Conservation (phyloP, 345 rosid genomes). For the Excoecaria cochinchinensis region DNA sequence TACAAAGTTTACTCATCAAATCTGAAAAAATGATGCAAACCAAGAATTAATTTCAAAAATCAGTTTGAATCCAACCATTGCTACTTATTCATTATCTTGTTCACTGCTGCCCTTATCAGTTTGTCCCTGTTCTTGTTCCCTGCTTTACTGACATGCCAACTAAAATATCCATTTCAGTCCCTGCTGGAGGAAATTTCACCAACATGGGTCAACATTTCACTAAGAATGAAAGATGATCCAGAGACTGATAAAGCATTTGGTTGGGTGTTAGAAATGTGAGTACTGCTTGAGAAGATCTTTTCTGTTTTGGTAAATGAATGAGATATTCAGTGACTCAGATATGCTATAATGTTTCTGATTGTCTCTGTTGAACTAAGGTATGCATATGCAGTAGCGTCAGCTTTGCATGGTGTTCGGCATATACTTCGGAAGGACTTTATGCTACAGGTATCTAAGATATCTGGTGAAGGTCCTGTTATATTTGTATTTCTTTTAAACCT, state of each 20-base stretch:
- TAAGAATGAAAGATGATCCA: slow-evolving; percentile 88
- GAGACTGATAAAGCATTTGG: slow-evolving; percentile 95
- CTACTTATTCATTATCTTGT: background rate
- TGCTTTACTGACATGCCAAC: background rate
- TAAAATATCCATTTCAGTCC: slow-evolving; percentile 38
- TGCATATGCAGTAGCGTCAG: slow-evolving; percentile 96
- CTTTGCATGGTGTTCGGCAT: slow-evolving; percentile 86
- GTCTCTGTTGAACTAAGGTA: slow-evolving; percentile 56
- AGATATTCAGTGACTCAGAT: background rate
- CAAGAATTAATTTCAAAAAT: background rate
- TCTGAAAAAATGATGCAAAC: background rate
- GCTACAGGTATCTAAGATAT: slow-evolving; percentile 67
- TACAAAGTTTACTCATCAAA: background rate
- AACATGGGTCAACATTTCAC: slow-evolving; percentile 95
- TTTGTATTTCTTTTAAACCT: background rate
- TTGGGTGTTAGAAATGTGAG: slow-evolving; percentile 99
- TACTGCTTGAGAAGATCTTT: slow-evolving; percentile 6
- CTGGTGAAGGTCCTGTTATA: slow-evolving; percentile 9
- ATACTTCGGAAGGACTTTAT: slow-evolving; percentile 82
- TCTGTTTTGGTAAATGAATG: slow-evolving; percentile 14
- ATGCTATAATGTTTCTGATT: slow-evolving; percentile 3
- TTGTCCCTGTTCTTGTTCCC: background rate
- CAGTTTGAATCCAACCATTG: background rate
- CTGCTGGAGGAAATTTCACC: slow-evolving; percentile 86
- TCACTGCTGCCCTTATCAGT: background rate